Evolutionary conservation across 2,329 filamentous ascomycete species (phyloP).

Genomic region (Blastomyces gilchristii): DNA sequence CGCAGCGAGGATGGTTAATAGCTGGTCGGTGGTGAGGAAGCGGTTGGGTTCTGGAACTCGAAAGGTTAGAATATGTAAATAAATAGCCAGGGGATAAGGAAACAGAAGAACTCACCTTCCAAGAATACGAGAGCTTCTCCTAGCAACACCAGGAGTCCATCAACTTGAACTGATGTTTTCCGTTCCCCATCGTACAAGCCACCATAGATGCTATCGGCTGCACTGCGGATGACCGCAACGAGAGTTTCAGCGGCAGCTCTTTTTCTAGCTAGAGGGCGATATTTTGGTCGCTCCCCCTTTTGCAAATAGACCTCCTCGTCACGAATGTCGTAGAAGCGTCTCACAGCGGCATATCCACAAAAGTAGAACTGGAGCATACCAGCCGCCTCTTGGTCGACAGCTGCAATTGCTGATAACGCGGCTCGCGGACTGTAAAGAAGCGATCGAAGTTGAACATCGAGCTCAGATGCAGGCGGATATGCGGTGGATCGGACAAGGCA

Average conservation of each 20-base stretch:
- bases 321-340: constrained; percentile 81
- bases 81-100: not conserved
- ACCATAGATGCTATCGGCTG: constrained; percentile 82
- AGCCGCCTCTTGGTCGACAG: constrained; percentile 69
- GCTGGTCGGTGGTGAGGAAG: constrained; percentile 59
- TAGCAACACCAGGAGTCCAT: constrained; percentile 72
- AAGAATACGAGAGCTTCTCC: constrained; percentile 75
- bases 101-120: constrained; percentile 38
- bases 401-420: constrained; percentile 61
- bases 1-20: constrained; percentile 64
- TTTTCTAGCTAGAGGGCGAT: constrained; percentile 50
- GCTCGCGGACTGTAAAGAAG: constrained; percentile 63
- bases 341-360: constrained; percentile 83
- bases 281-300: constrained; percentile 32
- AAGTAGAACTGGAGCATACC: constrained; percentile 74
- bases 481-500: constrained; percentile 76
- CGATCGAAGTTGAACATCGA: constrained; percentile 61
- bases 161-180: constrained; percentile 76
- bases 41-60: constrained; percentile 37
- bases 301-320: constrained; percentile 49
- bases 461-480: constrained; percentile 59
- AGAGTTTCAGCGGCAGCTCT: constrained; percentile 63
- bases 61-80: not conserved
- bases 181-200: constrained; percentile 74
- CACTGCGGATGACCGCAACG: constrained; percentile 72